These are phyloP conservation scores for Candolleomyces eurysporus DNA, from an alignment of 768 basidiomycete species.

Conservation along the genomic window DNA sequence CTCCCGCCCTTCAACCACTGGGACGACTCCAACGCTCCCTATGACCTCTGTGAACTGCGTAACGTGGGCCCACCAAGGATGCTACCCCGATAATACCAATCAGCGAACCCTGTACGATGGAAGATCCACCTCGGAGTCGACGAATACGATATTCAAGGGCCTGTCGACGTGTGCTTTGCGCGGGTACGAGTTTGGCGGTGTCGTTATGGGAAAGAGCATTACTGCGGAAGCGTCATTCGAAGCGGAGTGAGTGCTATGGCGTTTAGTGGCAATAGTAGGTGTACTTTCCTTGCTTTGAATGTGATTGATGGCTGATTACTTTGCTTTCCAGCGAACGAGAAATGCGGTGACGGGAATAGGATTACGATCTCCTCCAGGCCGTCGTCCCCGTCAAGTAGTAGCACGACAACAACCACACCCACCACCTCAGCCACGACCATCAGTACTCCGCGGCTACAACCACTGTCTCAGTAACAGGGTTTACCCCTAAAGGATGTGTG, in stretches of 20 bases:
- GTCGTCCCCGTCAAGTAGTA: not conserved
- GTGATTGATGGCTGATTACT: not conserved
- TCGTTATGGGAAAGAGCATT: conserved; percentile 32
- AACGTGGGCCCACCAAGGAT: conserved; percentile 24
- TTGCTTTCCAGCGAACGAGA: conserved; percentile 29
- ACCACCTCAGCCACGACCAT: no score
- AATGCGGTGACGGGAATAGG: conserved; percentile 28
- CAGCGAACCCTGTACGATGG: not conserved
- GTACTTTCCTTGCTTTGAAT: conserved; percentile 8
- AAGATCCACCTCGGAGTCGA: not conserved
- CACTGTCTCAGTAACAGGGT: not conserved
- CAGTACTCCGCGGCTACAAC: not conserved
- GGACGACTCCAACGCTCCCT: not conserved
- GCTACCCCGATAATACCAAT: conserved; percentile 21
- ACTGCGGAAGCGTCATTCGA: conserved; percentile 24
- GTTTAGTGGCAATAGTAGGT: conserved; percentile 29
- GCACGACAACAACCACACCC: no score
- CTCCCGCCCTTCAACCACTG: conserved; percentile 6
- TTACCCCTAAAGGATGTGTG: conserved; percentile 24
- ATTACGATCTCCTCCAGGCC: conserved; percentile 21
- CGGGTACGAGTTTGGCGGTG: conserved; percentile 27
- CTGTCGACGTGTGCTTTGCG: conserved; percentile 21
- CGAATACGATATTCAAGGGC: conserved; percentile 16
- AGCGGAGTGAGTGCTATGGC: conserved; percentile 22
- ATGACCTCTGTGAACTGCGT: conserved; percentile 22